A percentile compares a stretch with the other conserved stretches of the same genome.
Conservation (phyloP, 495 filamentous ascomycete genomes). For the Penicillium mononematosum region DNA sequence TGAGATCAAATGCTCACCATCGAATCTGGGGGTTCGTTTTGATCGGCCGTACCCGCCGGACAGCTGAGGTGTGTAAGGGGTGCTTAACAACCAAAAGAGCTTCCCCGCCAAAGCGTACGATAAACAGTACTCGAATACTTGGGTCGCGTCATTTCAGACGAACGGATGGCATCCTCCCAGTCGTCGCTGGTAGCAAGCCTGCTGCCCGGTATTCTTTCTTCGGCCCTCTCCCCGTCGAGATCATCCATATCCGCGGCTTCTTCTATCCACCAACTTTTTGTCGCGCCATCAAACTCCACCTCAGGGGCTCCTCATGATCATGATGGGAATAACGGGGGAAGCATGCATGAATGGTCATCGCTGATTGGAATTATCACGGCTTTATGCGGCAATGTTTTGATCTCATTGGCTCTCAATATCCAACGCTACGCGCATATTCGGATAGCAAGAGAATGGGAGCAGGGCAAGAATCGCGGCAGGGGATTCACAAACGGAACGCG, state of each 20-base stretch:
- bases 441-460: slow-evolving; percentile 61
- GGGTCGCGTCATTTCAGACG: slow-evolving; percentile 6
- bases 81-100: slow-evolving; percentile 15
- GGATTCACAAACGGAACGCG: slow-evolving; percentile 21
- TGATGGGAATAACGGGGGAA: slow-evolving; percentile 41
- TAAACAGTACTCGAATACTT: not conserved
- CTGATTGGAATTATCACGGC: slow-evolving; percentile 93
- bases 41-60: slow-evolving; percentile 15
- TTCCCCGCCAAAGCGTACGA: not conserved
- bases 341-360: slow-evolving; percentile 78
- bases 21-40: slow-evolving; percentile 14
- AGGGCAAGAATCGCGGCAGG: slow-evolving; percentile 48
- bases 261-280: slow-evolving; percentile 15
- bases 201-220: slow-evolving; percentile 31
- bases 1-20: slow-evolving; percentile 21
- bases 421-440: slow-evolving; percentile 94
- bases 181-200: slow-evolving; percentile 23
- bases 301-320: slow-evolving; percentile 18
- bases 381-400: slow-evolving; percentile 86
- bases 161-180: slow-evolving; percentile 24
- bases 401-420: slow-evolving; percentile 92
- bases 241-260: slow-evolving; percentile 16
- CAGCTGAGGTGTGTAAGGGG: slow-evolving; percentile 15
- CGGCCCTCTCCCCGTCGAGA: slow-evolving; percentile 27
- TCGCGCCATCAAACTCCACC: slow-evolving; percentile 18